Conservation (phyloP, 2,329 filamentous ascomycete genomes). For the Sporothrix inflata region DNA sequence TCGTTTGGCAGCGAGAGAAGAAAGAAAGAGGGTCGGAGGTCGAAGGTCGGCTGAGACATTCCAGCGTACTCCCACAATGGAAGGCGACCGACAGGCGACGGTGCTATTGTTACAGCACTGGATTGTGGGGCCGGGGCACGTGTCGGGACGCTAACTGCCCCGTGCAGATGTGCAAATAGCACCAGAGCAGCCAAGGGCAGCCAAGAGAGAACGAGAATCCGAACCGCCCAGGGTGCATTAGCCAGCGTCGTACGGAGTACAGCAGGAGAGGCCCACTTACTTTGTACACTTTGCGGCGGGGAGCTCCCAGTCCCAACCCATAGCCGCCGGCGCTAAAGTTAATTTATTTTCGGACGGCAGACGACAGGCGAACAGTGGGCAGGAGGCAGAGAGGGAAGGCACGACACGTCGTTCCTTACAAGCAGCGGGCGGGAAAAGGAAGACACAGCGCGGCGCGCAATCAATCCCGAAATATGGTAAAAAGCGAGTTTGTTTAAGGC, state of each 20-base stretch:
- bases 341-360: conserved; percentile 22
- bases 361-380: background rate
- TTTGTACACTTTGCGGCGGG: background rate
- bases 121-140: background rate
- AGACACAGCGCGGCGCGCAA: background rate
- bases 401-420: background rate
- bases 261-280: background rate
- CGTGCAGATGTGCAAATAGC: background rate
- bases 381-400: conserved; percentile 5
- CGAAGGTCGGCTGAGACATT: background rate
- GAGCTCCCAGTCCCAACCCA: background rate
- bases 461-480: background rate
- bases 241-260: background rate
- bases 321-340: conserved; percentile 31
- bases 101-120: background rate
- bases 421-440: background rate
- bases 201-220: background rate
- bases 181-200: background rate
- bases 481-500: background rate
- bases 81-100: background rate
- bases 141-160: background rate
- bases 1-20: background rate
- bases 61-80: background rate
- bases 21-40: background rate
- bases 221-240: background rate